Base-by-base conservation (phyloP, 164 flowering plant species). In the Aristolochia californica region DNA sequence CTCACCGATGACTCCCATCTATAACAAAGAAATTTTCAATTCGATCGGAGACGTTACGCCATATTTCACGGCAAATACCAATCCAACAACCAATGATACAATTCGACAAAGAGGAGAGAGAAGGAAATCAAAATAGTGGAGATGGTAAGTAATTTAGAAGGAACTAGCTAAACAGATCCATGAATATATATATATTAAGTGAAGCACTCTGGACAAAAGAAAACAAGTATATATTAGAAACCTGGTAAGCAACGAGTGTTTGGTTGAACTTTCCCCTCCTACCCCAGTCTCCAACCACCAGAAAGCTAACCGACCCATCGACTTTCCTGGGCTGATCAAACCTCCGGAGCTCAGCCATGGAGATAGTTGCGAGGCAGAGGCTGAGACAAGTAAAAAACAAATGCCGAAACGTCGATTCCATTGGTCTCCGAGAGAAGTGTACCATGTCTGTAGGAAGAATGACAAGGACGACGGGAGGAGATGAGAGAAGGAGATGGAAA, bases 1-100 rank as follows among this genome's bases (percentile, higher is more conserved):
- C 58, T 81, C 77, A 53, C 89, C 91, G 3, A 83, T 59, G 21
- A 17, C 58, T 60, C 96, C 91, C 96, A 88, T 88, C 96, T 88
- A 45, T 16, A 63, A 13, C 0, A 28, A 54, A 43, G n/a, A 24
- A 23, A n/a, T 43, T 14, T n/a, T 1, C 14, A 24, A 5, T 11
- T n/a, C n/a, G n/a, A n/a, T n/a, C n/a, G n/a, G n/a, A n/a, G n/a
- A n/a, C n/a, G n/a, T n/a, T n/a, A n/a, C n/a, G n/a, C n/a, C n/a
- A n/a, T n/a, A n/a, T n/a, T n/a, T n/a, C n/a, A n/a, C n/a, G n/a
- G n/a, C n/a, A n/a, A n/a, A n/a, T n/a, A n/a, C n/a, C n/a, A n/a
- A n/a, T n/a, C n/a, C n/a, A n/a, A n/a, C n/a, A n/a, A n/a, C n/a
- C n/a, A n/a, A n/a, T n/a, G n/a, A n/a, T n/a, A n/a, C n/a, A n/a